These are phyloP conservation scores for Saposhnikovia divaricata DNA, from an alignment of 129 eudicot species.

Conservation along the genomic window DNA sequence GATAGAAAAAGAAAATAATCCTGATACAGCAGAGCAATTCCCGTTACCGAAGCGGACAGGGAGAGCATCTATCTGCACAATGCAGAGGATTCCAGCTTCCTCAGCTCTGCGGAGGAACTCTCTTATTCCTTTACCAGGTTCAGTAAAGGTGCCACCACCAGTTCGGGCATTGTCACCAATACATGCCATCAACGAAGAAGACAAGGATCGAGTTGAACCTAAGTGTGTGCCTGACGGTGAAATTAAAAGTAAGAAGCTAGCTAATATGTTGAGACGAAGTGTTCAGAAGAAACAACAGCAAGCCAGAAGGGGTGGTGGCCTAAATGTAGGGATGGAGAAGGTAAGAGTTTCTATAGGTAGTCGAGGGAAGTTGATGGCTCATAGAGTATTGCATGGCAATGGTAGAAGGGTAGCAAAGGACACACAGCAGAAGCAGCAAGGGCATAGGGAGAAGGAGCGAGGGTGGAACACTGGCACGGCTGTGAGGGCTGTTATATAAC, in stretches of 20 bases:
- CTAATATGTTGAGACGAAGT: slow-evolving; percentile 50
- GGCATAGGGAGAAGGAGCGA: slow-evolving; percentile 73
- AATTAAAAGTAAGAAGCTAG: slow-evolving; percentile 39
- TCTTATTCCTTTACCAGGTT: slow-evolving; percentile 46
- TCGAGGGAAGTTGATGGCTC: slow-evolving; percentile 53
- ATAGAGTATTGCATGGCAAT: slow-evolving; percentile 41
- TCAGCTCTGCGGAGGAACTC: slow-evolving; percentile 56
- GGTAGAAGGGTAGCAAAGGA: slow-evolving; percentile 41
- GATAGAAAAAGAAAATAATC: slow-evolving; percentile 76
- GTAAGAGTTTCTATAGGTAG: slow-evolving; percentile 85
- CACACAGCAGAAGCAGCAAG: slow-evolving; percentile 47
- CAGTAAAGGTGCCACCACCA: slow-evolving; percentile 33
- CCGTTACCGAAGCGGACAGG: slow-evolving; percentile 46
- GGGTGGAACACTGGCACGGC: slow-evolving; percentile 76
- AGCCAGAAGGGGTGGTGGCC: slow-evolving; percentile 53
- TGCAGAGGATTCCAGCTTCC: slow-evolving; percentile 30
- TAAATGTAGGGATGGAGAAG: slow-evolving; percentile 72
- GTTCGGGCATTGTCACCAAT: slow-evolving; percentile 42
- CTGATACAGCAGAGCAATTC: slow-evolving; percentile 36
- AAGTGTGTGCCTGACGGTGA: slow-evolving; percentile 36
- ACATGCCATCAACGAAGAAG: slow-evolving; percentile 22
- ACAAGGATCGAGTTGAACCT: slow-evolving; percentile 7
- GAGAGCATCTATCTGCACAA: slow-evolving; percentile 69
- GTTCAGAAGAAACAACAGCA: slow-evolving; percentile 55
- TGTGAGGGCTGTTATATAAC: slow-evolving; percentile 21